Evolutionary conservation across 106 monocot genomes (phyloP).

Genomic region (Posidonia australis): DNA sequence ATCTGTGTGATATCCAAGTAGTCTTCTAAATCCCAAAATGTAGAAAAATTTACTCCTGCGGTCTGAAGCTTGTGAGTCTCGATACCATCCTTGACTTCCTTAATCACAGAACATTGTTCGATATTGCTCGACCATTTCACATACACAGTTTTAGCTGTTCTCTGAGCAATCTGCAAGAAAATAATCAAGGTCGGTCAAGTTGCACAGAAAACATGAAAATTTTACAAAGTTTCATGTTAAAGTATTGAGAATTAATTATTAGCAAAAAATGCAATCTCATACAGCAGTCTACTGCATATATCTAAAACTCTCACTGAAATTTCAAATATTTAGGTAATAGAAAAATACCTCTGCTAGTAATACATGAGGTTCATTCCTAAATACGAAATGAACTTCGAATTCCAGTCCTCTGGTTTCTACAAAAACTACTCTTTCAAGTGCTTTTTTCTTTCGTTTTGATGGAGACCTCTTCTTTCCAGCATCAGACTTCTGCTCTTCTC

Average conservation of each 20-base stretch:
- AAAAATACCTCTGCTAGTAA: constrained; percentile 68
- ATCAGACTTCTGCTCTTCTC: constrained; percentile 9
- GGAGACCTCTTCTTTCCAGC: background rate
- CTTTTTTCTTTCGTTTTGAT: constrained; percentile 15
- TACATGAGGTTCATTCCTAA: constrained; percentile 45
- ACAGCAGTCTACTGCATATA: background rate
- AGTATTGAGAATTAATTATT: too few species aligned
- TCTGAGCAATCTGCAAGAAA: constrained; percentile 61
- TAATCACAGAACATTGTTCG: constrained; percentile 40
- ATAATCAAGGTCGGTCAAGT: background rate
- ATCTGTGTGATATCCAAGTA: constrained; percentile 40
- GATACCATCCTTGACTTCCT: constrained; percentile 7
- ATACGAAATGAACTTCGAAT: constrained; percentile 52
- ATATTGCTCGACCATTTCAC: constrained; percentile 48
- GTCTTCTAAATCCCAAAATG: constrained; percentile 48
- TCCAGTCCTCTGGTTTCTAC: constrained; percentile 26
- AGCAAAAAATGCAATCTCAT: too few species aligned
- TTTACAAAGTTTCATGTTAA: too few species aligned
- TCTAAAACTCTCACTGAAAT: background rate
- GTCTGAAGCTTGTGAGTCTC: constrained; percentile 36
- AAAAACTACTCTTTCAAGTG: constrained; percentile 21
- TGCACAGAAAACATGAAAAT: background rate
- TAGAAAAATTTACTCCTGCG: constrained; percentile 61
- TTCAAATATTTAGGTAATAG: background rate
- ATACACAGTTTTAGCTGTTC: constrained; percentile 53